Percentiles rank a stretch among this genome's conserved stretches.
Conservation (phyloP, 2,329 filamentous ascomycete genomes). For the Tolypocladium nubicola region DNA sequence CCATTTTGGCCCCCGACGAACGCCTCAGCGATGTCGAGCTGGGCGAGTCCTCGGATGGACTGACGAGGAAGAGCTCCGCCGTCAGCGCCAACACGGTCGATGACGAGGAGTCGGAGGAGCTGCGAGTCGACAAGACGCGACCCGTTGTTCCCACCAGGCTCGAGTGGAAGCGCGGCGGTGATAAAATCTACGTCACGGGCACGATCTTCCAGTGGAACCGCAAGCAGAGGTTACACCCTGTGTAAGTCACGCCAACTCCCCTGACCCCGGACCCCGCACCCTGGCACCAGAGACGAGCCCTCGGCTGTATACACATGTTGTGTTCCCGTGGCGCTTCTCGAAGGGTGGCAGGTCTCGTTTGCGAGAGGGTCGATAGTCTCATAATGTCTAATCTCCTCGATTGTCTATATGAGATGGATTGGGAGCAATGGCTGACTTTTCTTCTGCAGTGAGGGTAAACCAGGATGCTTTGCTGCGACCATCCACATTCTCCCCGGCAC, state of each 20-base stretch:
- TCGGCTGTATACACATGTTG: slow-evolving; percentile 1
- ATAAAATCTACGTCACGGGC: slow-evolving; percentile 92
- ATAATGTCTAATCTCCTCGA: not conserved
- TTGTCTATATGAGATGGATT: not conserved
- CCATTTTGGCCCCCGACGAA: slow-evolving; percentile 68
- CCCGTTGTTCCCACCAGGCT: slow-evolving; percentile 75
- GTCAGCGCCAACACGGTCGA: slow-evolving; percentile 57
- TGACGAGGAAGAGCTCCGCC: slow-evolving; percentile 45
- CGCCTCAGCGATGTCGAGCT: slow-evolving; percentile 37
- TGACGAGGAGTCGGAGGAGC: slow-evolving; percentile 68
- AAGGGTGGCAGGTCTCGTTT: not conserved
- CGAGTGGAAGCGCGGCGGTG: slow-evolving; percentile 74
- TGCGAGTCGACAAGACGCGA: slow-evolving; percentile 62
- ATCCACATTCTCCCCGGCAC: slow-evolving; percentile 85
- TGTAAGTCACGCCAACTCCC: slow-evolving; percentile 51
- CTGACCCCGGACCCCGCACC: not conserved
- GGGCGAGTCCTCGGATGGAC: slow-evolving; percentile 36
- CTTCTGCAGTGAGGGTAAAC: slow-evolving; percentile 36
- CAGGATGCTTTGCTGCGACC: slow-evolving; percentile 61
- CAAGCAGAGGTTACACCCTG: slow-evolving; percentile 77
- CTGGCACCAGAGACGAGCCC: not conserved
- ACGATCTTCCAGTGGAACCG: slow-evolving; percentile 97
- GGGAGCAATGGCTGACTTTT: slow-evolving; percentile 6
- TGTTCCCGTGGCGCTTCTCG: not conserved
- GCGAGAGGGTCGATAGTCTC: not conserved